Percentiles rank a stretch among this genome's conserved stretches.
phyloP scores from a whole-genome alignment of 768 basidiomycete species.

The Suillus subaureus region DNA sequence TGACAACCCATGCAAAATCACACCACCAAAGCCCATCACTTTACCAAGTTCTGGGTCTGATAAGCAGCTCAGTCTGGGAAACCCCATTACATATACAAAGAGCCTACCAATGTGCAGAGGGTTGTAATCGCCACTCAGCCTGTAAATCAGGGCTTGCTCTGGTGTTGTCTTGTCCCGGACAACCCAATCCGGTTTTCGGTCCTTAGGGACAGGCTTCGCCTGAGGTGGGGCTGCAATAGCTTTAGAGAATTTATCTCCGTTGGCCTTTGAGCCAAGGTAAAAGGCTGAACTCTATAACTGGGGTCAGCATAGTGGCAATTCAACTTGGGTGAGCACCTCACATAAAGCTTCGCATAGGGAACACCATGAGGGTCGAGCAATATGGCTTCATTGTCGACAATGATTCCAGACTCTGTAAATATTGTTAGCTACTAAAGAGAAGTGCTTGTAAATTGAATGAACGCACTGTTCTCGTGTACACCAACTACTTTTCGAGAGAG shows the following conservation, averaged over 20 bases:
- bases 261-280: constrained; percentile 68
- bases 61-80: background rate
- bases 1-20: constrained; percentile 84
- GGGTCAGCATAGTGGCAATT: background rate
- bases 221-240: constrained; percentile 60
- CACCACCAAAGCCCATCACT: constrained; percentile 76
- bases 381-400: constrained; percentile 62
- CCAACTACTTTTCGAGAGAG: constrained; percentile 66
- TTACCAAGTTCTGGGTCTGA: constrained; percentile 76
- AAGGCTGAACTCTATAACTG: constrained; percentile 58
- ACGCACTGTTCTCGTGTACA: constrained; percentile 81
- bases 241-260: constrained; percentile 63
- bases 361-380: constrained; percentile 66
- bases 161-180: constrained; percentile 62
- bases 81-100: background rate
- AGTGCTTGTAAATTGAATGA: background rate
- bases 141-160: constrained; percentile 71
- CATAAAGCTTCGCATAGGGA: constrained; percentile 64
- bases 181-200: constrained; percentile 61
- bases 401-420: constrained; percentile 68
- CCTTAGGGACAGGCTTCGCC: constrained; percentile 61
- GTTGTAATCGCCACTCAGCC: constrained; percentile 80
- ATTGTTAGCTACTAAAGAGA: constrained; percentile 1
- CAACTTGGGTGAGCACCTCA: constrained; percentile 27
- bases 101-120: constrained; percentile 70